phyloP scores from a whole-genome alignment of 2,329 filamentous ascomycete species.

The Calcarisporium arbuscula region DNA sequence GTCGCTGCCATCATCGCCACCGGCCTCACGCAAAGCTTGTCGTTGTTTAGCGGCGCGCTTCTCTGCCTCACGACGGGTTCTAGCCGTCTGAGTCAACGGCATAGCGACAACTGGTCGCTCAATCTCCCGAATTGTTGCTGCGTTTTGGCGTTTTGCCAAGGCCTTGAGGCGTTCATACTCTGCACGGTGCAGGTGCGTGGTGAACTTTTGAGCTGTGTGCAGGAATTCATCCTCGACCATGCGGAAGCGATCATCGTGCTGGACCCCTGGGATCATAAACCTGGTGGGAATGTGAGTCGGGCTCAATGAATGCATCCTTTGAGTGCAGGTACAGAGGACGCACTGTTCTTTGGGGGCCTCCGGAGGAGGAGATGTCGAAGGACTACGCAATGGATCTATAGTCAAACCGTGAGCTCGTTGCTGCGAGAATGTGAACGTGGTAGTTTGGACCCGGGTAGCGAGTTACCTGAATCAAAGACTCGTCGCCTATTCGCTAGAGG shows the following conservation, averaged over 20 bases:
- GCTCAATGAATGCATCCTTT: background rate
- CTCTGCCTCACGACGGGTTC: constrained; percentile 14
- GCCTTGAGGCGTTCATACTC: constrained; percentile 66
- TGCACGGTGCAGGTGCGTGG: constrained; percentile 67
- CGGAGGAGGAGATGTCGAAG: constrained; percentile 47
- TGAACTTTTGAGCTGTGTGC: constrained; percentile 61
- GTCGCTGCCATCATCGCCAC: constrained; percentile 2
- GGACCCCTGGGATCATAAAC: constrained; percentile 58
- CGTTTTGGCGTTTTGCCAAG: constrained; percentile 47
- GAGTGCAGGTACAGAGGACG: background rate
- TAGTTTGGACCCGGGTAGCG: background rate
- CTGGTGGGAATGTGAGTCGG: constrained; percentile 25
- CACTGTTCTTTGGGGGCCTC: constrained; percentile 42
- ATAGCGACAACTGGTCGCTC: constrained; percentile 43
- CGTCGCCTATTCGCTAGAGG: constrained; percentile 12
- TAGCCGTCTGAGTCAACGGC: constrained; percentile 20
- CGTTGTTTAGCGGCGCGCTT: constrained; percentile 19
- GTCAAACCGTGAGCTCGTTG: background rate
- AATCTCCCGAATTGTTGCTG: constrained; percentile 42
- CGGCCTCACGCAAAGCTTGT: constrained; percentile 8
- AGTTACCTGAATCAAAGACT: constrained; percentile 17
- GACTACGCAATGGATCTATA: constrained; percentile 24
- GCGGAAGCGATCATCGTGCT: constrained; percentile 65
- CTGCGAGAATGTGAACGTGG: background rate
- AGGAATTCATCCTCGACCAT: constrained; percentile 83